Percentiles rank a stretch among this genome's conserved stretches.
Conservation (phyloP, 192 early-diverging fungal genomes). For the Funneliformis mosseae region DNA sequence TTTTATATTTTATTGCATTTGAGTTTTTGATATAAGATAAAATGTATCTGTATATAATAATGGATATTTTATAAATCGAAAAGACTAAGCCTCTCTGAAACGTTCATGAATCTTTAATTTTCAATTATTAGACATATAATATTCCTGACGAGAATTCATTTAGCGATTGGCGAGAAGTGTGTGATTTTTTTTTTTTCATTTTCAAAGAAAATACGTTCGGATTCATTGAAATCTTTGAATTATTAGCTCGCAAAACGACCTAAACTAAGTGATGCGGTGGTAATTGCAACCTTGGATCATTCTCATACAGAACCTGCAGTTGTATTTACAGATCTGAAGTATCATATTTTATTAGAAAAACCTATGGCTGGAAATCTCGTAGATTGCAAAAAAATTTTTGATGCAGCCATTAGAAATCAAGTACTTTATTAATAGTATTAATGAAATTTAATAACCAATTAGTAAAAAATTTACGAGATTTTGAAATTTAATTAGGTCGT, state of each 20-base stretch:
- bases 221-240: slow-evolving; percentile 17
- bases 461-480: neutral
- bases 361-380: slow-evolving; percentile 59
- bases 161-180: slow-evolving; percentile 42
- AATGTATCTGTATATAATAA: too few species aligned
- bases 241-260: slow-evolving; percentile 41
- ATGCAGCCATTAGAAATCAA: slow-evolving; percentile 44
- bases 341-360: slow-evolving; percentile 70
- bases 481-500: slow-evolving; percentile 29
- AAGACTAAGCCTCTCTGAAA: too few species aligned
- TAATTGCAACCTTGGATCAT: slow-evolving; percentile 54
- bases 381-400: slow-evolving; percentile 54
- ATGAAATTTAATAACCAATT: slow-evolving; percentile 35
- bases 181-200: neutral
- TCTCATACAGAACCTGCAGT: slow-evolving; percentile 53
- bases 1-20: too few species aligned
- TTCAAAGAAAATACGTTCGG: neutral
- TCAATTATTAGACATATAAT: slow-evolving; percentile 29
- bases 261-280: slow-evolving; percentile 51
- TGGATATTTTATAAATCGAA: too few species aligned
- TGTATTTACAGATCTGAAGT: slow-evolving; percentile 52
- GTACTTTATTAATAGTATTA: slow-evolving; percentile 45
- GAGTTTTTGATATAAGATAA: too few species aligned
- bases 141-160: slow-evolving; percentile 45
- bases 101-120: neutral